A percentile compares a stretch with the other conserved stretches of the same genome.
Conservation (phyloP, 345 rosid genomes). For the Bruguiera gymnorhiza region DNA sequence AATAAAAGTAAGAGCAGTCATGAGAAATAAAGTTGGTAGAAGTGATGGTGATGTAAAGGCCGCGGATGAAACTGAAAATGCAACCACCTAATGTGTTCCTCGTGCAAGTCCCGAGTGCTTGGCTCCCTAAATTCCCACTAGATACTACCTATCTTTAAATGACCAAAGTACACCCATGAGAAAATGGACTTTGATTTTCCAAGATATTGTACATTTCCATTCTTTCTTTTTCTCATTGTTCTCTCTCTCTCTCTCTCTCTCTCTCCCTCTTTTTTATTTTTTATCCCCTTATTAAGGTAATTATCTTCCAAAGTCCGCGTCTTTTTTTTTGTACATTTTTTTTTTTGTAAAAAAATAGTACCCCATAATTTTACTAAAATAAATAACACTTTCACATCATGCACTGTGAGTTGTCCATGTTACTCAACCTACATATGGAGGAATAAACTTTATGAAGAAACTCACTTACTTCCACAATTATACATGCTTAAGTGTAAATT, state of each 20-base stretch:
- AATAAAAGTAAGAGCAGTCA: not conserved
- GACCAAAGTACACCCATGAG: not conserved
- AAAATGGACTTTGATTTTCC: not conserved
- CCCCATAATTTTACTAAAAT: too few relatives aligned
- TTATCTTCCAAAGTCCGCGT: not conserved
- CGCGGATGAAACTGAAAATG: not conserved
- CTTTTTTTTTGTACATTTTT: not conserved
- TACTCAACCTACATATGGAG: too few relatives aligned
- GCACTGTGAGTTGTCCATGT: too few relatives aligned
- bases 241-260: not conserved
- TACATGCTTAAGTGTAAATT: too few relatives aligned
- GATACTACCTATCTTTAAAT: not conserved
- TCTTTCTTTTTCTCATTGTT: not conserved
- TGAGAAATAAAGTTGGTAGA: not conserved
- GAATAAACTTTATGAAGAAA: too few relatives aligned
- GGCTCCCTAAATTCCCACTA: not conserved
- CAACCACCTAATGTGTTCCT: constrained; percentile 8
- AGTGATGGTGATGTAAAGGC: constrained; percentile 1
- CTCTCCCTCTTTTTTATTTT: too few relatives aligned
- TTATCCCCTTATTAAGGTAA: not conserved
- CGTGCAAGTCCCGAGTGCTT: not conserved
- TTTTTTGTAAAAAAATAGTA: too few relatives aligned
- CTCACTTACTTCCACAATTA: too few relatives aligned
- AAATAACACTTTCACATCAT: too few relatives aligned
- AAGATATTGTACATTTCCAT: not conserved